phyloP scores from a whole-genome alignment of 768 basidiomycete species.

The Gyrodon lividus region DNA sequence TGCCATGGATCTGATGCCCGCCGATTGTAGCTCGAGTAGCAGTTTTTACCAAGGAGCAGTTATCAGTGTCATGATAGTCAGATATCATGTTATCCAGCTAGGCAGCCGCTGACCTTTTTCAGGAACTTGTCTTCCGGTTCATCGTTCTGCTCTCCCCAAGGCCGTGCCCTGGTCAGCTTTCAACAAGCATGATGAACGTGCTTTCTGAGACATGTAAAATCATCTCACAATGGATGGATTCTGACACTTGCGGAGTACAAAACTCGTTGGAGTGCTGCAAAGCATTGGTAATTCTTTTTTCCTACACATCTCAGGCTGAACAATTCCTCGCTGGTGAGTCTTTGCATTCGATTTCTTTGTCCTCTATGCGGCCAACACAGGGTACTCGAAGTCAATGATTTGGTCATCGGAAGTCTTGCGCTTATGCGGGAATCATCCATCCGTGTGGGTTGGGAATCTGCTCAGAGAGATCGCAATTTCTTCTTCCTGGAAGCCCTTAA shows the following conservation, averaged over 20 bases:
- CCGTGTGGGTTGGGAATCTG: slow-evolving; percentile 24
- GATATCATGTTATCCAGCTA: background rate
- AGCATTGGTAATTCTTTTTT: slow-evolving; percentile 27
- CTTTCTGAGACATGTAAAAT: slow-evolving; percentile 20
- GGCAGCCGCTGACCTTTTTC: slow-evolving; percentile 5
- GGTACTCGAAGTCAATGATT: slow-evolving; percentile 16
- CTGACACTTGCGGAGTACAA: slow-evolving; percentile 24
- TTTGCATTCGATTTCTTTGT: background rate
- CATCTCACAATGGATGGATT: slow-evolving; percentile 24
- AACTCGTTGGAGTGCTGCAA: slow-evolving; percentile 31
- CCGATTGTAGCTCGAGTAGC: background rate
- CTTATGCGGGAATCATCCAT: slow-evolving; percentile 9
- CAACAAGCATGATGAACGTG: slow-evolving; percentile 16
- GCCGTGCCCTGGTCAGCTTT: slow-evolving; percentile 11
- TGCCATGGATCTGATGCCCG: background rate
- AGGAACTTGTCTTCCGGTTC: slow-evolving; percentile 25
- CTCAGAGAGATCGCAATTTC: slow-evolving; percentile 8
- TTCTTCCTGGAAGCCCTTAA: slow-evolving; percentile 13
- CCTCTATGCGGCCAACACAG: background rate
- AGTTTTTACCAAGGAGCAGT: slow-evolving; percentile 2
- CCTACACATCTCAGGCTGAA: slow-evolving; percentile 20
- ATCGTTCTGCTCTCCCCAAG: slow-evolving; percentile 16
- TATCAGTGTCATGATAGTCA: slow-evolving; percentile 31
- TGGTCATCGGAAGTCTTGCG: slow-evolving; percentile 20
- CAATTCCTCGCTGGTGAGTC: slow-evolving; percentile 19